Conservation (phyloP, 345 rosid species). For the Euphorbia tirucalli region DNA sequence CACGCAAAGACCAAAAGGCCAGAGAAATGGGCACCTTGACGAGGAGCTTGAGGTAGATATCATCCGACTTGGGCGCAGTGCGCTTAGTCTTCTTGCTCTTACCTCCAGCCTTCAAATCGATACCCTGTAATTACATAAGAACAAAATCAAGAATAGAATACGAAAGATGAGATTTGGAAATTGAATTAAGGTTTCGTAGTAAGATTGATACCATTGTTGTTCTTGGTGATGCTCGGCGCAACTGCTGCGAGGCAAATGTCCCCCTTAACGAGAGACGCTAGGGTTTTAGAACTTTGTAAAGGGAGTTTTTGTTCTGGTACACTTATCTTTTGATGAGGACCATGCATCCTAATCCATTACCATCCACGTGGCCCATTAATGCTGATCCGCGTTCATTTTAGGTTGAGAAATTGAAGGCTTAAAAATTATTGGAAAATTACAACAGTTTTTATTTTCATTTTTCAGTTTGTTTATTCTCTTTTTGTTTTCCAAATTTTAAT, state of each 20-base stretch:
- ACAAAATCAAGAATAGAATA: background rate
- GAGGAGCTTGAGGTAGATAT: slow-evolving; percentile 89
- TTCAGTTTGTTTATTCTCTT: no score
- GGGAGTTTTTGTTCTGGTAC: background rate
- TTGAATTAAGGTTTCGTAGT: background rate
- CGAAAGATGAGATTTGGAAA: background rate
- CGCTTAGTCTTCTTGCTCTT: slow-evolving; percentile 94
- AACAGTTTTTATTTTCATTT: no score
- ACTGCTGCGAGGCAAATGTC: slow-evolving; percentile 12
- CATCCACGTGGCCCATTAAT: background rate
- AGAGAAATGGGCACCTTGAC: slow-evolving; percentile 61
- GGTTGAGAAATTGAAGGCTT: no score
- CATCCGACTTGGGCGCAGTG: slow-evolving; percentile 88
- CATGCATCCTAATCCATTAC: background rate
- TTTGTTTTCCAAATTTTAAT: no score
- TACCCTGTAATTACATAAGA: slow-evolving; percentile 55
- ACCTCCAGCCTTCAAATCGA: slow-evolving; percentile 96
- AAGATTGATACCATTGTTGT: slow-evolving; percentile 8
- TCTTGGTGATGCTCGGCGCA: slow-evolving; percentile 11
- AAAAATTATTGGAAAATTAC: no score
- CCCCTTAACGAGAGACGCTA: slow-evolving; percentile 4
- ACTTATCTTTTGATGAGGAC: background rate
- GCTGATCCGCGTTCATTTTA: background rate
- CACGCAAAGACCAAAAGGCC: background rate
- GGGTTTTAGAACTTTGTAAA: slow-evolving; percentile 17